Percentiles rank a stretch among this genome's conserved stretches.
Evolutionary conservation across 2,329 filamentous ascomycete species (phyloP).

Genomic region (Hypoxylon sp.): DNA sequence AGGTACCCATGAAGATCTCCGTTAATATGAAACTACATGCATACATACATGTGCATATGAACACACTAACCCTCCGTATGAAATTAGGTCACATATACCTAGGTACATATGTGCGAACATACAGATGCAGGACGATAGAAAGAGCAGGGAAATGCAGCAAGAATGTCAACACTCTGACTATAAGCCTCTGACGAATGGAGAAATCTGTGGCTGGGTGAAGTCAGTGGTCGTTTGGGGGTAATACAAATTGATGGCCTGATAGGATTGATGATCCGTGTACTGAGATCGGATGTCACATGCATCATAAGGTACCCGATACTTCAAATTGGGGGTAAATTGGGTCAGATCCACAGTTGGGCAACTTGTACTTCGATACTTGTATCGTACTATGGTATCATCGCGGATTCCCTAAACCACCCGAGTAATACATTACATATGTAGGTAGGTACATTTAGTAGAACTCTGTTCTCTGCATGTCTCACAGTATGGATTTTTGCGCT

Average conservation of each 20-base stretch:
- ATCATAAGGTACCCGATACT: slow-evolving; percentile 22
- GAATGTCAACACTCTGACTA: neutral
- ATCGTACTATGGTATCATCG: neutral
- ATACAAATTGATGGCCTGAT: slow-evolving; percentile 28
- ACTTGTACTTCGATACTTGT: slow-evolving; percentile 14
- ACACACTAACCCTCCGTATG: neutral
- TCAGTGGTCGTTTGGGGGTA: slow-evolving; percentile 12
- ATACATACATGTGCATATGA: neutral
- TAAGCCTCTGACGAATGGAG: slow-evolving; percentile 15
- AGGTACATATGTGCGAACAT: neutral
- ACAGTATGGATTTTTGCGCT: neutral
- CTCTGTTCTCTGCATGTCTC: neutral
- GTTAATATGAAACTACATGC: slow-evolving; percentile 1
- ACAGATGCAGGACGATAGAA: neutral
- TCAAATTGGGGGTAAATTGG: neutral
- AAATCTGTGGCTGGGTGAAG: slow-evolving; percentile 20
- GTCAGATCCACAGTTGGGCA: neutral
- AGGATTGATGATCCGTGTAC: slow-evolving; percentile 37
- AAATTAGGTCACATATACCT: neutral
- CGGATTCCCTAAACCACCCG: slow-evolving; percentile 31
- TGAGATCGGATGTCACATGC: slow-evolving; percentile 36
- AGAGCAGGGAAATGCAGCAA: neutral
- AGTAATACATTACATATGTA: slow-evolving; percentile 13
- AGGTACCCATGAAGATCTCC: neutral
- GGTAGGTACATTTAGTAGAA: slow-evolving; percentile 7